Evolutionary conservation across 208 protist genomes (phyloP), one percentile per base, ranked within the genome.

Genomic region (Leishmania major): DNA sequence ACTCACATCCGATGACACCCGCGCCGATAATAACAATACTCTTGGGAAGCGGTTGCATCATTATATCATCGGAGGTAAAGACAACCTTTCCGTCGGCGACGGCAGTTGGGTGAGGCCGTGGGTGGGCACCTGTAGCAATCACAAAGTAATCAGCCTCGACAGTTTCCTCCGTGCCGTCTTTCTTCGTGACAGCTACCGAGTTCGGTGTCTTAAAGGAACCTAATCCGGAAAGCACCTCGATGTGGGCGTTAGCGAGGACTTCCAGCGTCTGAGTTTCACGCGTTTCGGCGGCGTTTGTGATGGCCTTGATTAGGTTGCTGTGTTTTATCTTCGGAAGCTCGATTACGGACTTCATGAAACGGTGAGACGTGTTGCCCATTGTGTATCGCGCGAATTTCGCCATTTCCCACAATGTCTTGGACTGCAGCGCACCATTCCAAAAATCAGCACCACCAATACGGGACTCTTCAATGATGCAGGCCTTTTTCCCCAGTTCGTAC

Each of bases 331-430:
- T 55, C 0, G 93, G 94, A 51, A 95, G 78, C n/a, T 91, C 79
- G 31, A 85, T 79, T 22, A 85, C 77, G 6, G 81, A 72, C 40
- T 91, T 94, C 77, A 96, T 81, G 66, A 95, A 93, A 19, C 92
- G 92, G 67, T 84, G 60, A 2, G 90, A 86, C 13, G 87, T 88
- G 15, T 88, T 69, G 17, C 89, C 90, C 66, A 84, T 84, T 55
- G 94, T 85, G 37, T 93, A 81, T 28, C 88, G 87, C 37, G 89
- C 87, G 72, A 96, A 96, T 71, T 97, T 96, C 4, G 96, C 87
- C 93, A 98, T 96, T 86, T 98, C 93, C 94, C 96, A 98, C 35
- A 97, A 80, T 11, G 93, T 97, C 67, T 98, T 98, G 7, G 93
- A 97, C 73, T 97, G 92, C 64, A 98, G 79, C 13, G 96, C 92